phyloP scores from a whole-genome alignment of 345 rosid genomes.

The Isatis tinctoria region DNA sequence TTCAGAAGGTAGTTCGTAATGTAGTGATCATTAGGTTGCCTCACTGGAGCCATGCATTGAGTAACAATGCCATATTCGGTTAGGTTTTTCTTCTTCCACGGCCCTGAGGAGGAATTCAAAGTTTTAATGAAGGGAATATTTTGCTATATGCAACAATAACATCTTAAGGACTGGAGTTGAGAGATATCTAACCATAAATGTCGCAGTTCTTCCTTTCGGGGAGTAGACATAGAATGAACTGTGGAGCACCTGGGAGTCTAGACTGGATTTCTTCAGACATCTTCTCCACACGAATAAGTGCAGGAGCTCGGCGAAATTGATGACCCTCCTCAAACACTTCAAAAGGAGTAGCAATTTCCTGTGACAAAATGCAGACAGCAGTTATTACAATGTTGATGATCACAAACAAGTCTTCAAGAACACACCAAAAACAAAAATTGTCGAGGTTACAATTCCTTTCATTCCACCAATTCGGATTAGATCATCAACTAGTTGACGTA shows the following conservation, averaged over 20 bases:
- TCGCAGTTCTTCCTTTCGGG: conserved; percentile 81
- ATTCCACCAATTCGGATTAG: conserved; percentile 56
- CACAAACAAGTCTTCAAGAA: conserved; percentile 2
- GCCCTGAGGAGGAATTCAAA: conserved; percentile 42
- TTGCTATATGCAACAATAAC: not conserved
- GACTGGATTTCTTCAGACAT: conserved; percentile 71
- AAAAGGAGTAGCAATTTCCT: conserved; percentile 55
- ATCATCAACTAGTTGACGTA: conserved; percentile 45
- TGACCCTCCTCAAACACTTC: conserved; percentile 57
- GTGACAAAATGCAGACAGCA: conserved; percentile 2
- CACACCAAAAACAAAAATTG: not conserved
- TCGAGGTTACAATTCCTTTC: conserved; percentile 76
- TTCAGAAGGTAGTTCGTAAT: conserved; percentile 81
- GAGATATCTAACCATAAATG: conserved; percentile 55
- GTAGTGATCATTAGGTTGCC: conserved; percentile 75
- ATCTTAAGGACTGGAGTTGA: not conserved
- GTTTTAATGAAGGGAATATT: not conserved
- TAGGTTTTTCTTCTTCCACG: conserved; percentile 83
- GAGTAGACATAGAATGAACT: conserved; percentile 75
- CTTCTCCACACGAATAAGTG: conserved; percentile 70
- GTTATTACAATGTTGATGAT: not conserved
- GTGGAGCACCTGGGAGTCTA: conserved; percentile 76
- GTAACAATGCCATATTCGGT: conserved; percentile 78
- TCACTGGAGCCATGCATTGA: conserved; percentile 83
- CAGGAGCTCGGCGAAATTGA: conserved; percentile 50